Percentiles rank a stretch among this genome's conserved stretches.
Conservation (phyloP, 2,329 filamentous ascomycete genomes). For the Aureobasidium uvarum region DNA sequence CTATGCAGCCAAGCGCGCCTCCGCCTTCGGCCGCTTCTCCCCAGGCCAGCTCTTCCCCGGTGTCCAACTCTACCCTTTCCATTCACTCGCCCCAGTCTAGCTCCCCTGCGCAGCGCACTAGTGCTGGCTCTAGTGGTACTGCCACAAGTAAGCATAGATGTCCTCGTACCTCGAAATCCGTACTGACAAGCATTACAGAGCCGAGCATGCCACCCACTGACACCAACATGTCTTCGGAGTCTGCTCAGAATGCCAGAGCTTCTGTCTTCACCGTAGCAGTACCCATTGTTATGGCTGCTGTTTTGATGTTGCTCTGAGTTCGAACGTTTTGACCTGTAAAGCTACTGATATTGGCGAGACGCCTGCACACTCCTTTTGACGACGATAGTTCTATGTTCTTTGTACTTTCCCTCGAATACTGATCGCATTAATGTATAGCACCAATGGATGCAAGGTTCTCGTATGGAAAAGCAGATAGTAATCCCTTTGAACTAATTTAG, state of each 20-base stretch:
- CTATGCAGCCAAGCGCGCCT: not conserved
- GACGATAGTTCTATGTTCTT: not conserved
- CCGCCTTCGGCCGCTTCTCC: not conserved
- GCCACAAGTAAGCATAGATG: slow-evolving; percentile 6
- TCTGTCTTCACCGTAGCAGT: not conserved
- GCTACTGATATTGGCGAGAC: not conserved
- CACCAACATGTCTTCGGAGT: not conserved
- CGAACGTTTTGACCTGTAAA: not conserved
- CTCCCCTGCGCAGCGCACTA: not conserved
- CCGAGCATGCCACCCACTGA: not conserved
- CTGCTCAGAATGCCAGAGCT: not conserved
- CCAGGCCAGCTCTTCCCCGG: not conserved
- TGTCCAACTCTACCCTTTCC: not conserved
- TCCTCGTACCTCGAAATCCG: too few relatives aligned
- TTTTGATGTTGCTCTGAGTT: not conserved
- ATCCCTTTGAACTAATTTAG: not conserved
- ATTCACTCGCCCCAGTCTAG: not conserved
- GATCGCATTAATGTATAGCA: not conserved
- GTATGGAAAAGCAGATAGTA: not conserved
- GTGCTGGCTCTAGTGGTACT: not conserved
- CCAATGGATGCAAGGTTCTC: not conserved
- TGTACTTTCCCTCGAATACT: not conserved
- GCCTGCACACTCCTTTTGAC: not conserved
- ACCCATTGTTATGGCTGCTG: slow-evolving; percentile 1
- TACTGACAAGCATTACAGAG: slow-evolving; percentile 8